Conservation (phyloP, 768 basidiomycete genomes). For the Tricholoma sp. region DNA sequence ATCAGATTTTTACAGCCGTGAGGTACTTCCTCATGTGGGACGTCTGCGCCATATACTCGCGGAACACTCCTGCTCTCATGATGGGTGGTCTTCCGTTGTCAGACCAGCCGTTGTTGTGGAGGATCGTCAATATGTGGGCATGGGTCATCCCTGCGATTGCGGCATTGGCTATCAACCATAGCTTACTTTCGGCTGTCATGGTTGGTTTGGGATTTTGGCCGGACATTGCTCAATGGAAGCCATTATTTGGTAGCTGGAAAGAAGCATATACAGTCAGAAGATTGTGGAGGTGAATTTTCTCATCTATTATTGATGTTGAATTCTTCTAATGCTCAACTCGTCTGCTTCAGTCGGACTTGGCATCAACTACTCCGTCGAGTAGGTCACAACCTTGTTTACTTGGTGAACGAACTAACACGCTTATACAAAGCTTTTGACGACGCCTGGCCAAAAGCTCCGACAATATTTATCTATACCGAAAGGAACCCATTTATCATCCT, state of each 20-base stretch:
- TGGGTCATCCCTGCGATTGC: conserved; percentile 17
- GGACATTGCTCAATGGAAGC: conserved; percentile 22
- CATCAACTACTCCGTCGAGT: conserved; percentile 21
- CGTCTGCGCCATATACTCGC: conserved; percentile 6
- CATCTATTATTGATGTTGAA: background rate
- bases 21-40: conserved; percentile 13
- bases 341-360: conserved; percentile 17
- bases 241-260: conserved; percentile 22
- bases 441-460: conserved; percentile 10
- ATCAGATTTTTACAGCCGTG: conserved; percentile 10
- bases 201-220: conserved; percentile 12
- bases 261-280: conserved; percentile 29
- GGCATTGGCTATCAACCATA: conserved; percentile 10
- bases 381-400: background rate
- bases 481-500: conserved; percentile 8
- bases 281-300: conserved; percentile 29
- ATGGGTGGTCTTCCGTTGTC: conserved; percentile 12
- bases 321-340: background rate
- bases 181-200: conserved; percentile 3
- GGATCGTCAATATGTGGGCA: conserved; percentile 15
- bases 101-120: conserved; percentile 10
- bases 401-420: background rate
- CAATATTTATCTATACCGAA: conserved; percentile 3
- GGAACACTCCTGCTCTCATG: conserved; percentile 8
- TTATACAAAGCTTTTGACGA: background rate